phyloP scores from a whole-genome alignment of 106 monocot genomes.

The Xerophyta viscosa region DNA sequence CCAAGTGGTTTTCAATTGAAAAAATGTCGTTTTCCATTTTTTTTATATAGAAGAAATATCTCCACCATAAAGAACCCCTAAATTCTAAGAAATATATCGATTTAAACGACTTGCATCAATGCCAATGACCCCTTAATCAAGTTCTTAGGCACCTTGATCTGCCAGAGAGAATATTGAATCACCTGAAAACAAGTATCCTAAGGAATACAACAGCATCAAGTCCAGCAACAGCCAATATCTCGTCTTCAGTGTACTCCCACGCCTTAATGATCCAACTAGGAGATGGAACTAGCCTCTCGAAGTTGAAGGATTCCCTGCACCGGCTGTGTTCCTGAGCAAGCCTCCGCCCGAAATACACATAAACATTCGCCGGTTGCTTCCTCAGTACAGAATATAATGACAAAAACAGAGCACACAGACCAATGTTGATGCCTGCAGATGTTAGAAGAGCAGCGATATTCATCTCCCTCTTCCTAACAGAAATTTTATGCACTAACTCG shows the following conservation, averaged over 20 bases:
- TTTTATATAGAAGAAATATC: too few species aligned
- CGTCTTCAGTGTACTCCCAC: conserved; percentile 54
- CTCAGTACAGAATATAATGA: conserved; percentile 76
- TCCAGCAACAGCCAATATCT: conserved; percentile 58
- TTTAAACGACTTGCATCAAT: too few species aligned
- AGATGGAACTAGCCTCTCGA: conserved; percentile 72
- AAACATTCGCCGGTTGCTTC: conserved; percentile 63
- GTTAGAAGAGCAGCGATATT: conserved; percentile 76
- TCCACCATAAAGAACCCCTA: too few species aligned
- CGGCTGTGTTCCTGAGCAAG: conserved; percentile 29
- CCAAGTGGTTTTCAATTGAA: too few species aligned
- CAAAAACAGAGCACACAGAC: conserved; percentile 50
- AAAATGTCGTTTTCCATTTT: too few species aligned
- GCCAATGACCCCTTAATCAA: too few species aligned
- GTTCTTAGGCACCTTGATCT: too few species aligned
- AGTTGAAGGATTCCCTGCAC: conserved; percentile 16
- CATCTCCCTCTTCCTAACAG: conserved; percentile 44
- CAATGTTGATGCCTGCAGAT: conserved; percentile 85
- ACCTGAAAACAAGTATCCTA: conserved; percentile 88
- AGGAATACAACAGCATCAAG: conserved; percentile 84
- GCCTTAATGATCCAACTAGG: conserved; percentile 79
- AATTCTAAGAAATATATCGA: too few species aligned
- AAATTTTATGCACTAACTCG: too few species aligned
- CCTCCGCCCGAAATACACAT: conserved; percentile 60
- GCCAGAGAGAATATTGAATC: conserved; percentile 1